A percentile compares a stretch with the other conserved stretches of the same genome.
Conservation (phyloP, 306 rosid species). For the Psophocarpus tetragonolobus region DNA sequence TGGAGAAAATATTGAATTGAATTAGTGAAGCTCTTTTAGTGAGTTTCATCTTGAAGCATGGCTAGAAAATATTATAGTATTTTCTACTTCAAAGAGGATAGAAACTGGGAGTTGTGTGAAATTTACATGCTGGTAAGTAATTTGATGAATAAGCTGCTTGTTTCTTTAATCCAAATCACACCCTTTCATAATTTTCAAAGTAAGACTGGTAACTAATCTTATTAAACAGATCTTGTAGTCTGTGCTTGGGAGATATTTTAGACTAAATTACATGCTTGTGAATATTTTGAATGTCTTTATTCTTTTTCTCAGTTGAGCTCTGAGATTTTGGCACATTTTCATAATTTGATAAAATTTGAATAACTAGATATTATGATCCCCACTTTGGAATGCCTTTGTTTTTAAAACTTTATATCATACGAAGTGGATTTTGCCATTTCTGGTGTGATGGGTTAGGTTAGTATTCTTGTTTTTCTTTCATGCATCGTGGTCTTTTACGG, state of each 20-base stretch:
- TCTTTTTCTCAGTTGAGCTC: background rate
- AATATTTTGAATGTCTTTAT: constrained; percentile 2
- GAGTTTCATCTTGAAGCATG: constrained; percentile 9
- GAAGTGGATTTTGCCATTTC: constrained; percentile 12
- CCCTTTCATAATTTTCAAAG: constrained; percentile 19
- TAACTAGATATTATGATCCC: constrained; percentile 6
- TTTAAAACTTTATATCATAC: background rate
- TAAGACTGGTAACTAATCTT: constrained; percentile 6
- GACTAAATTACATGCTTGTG: background rate
- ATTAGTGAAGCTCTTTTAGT: constrained; percentile 8
- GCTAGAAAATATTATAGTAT: background rate
- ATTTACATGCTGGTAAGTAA: background rate
- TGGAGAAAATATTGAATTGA: constrained; percentile 21
- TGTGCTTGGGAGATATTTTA: constrained; percentile 12
- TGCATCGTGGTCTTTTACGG: background rate
- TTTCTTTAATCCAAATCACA: background rate
- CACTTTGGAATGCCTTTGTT: background rate
- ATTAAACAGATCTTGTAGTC: background rate
- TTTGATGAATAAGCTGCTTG: background rate
- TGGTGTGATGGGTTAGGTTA: background rate
- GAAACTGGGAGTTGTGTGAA: constrained; percentile 15
- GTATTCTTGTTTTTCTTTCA: background rate
- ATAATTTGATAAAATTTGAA: background rate
- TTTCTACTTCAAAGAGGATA: constrained; percentile 26
- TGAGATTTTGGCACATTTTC: background rate